Base-by-base conservation (phyloP, 306 rosid species). In the Quercus parvula region DNA sequence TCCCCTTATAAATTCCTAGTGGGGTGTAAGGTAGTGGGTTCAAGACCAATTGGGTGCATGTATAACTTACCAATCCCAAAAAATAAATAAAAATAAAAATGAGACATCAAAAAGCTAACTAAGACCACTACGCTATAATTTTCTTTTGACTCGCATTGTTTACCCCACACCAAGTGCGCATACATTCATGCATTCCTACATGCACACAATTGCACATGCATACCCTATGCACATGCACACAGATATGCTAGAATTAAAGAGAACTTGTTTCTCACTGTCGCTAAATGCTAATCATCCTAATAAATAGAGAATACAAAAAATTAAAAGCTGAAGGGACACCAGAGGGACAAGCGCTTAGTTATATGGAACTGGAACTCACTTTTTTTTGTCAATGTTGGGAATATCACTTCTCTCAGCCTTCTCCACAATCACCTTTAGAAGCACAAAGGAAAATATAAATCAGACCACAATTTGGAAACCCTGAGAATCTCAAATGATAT, bases 311-410 rank as follows among this genome's bases (percentile, higher is more conserved):
- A 79, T 78, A 27, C 76, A 74, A 76, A 76, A 28, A 35, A 22
- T 7, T 35, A 38, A 19, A 33, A 68, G 15, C 54, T 49, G 54
- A 49, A 62, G 68, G 20, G 70, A 35, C 17, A 67, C 73, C 30
- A 72, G 56, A 54, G 15, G 70, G 71, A 62, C 59, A 72, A 77
- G 74, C 17, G 28, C 77, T 55, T 83, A 74, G 31, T n/a, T 64
- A 80, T 46, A 68, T 68, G 56, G 68, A 86, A 86, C 80, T 69
- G 52, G 77, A 13, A 59, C 61, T 62, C 78, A 86, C 75, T 79
- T 73, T 67, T 56, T 77, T 59, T 49, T 69, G 70, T 62, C 27
- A 14, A 70, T 46, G 82, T 82, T 58, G 51, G 44, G 74, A 79
- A 79, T 76, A 64, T 49, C 61, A 56, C 77, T 79, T 55, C 63